These are phyloP conservation scores for Ceratocystis colombiana DNA, from an alignment of 2,329 filamentous ascomycete genomes.

Conservation along the genomic window DNA sequence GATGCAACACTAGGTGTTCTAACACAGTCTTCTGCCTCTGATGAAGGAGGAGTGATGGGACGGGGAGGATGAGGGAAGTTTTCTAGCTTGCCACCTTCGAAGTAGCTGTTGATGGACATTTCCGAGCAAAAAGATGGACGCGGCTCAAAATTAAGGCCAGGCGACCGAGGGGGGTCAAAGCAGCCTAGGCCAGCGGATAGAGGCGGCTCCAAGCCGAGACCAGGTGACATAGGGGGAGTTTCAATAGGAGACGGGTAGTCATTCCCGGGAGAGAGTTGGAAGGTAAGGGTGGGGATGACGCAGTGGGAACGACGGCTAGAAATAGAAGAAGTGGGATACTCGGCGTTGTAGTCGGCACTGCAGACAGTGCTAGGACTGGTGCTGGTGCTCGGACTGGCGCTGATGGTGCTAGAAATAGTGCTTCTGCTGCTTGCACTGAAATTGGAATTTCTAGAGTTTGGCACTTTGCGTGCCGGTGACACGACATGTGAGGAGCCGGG, in stretches of 20 bases:
- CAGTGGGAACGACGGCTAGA: constrained; percentile 19
- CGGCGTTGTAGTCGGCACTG: constrained; percentile 20
- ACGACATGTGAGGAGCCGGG: constrained; percentile 24
- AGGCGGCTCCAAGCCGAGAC: constrained; percentile 12
- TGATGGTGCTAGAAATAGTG: constrained; percentile 21
- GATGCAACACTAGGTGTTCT: constrained; percentile 11
- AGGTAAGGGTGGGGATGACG: constrained; percentile 20
- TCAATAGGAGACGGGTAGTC: constrained; percentile 13
- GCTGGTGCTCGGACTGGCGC: constrained; percentile 13
- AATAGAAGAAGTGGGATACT: constrained; percentile 17
- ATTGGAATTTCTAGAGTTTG: constrained; percentile 22
- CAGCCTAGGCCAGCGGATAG: background rate
- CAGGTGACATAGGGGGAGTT: constrained; percentile 15
- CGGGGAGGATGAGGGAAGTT: constrained; percentile 23
- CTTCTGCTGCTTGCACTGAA: constrained; percentile 21
- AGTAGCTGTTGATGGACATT: constrained; percentile 24
- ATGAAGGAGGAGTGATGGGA: constrained; percentile 16
- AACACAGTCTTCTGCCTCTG: constrained; percentile 13
- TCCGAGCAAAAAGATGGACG: constrained; percentile 25
- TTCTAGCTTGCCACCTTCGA: constrained; percentile 25
- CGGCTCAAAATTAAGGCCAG: constrained; percentile 18
- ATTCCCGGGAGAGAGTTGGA: constrained; percentile 21
- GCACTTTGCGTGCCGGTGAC: constrained; percentile 22
- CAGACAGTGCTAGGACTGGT: constrained; percentile 22
- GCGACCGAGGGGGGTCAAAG: constrained; percentile 13